A percentile compares a stretch with the other conserved stretches of the same genome.
Conservation (phyloP, 305 asterid genomes). For the Fraxinus xanthoxyloides region DNA sequence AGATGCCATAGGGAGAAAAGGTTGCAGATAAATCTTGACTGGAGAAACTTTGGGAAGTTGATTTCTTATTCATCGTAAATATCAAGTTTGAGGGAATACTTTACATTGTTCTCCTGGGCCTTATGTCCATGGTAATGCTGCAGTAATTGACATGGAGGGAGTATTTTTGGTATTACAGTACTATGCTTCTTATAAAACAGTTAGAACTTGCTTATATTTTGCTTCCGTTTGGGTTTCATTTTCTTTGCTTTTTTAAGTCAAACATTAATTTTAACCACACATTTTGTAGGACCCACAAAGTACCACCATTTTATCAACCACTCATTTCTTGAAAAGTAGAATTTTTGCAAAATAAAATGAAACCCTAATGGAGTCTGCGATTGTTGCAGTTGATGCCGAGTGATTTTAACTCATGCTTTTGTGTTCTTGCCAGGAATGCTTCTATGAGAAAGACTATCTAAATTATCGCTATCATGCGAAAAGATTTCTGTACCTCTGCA, state of each 20-base stretch:
- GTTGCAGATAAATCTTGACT: background rate
- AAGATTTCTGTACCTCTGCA: conserved; percentile 85
- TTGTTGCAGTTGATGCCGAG: background rate
- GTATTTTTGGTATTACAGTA: background rate
- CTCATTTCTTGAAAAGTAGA: background rate
- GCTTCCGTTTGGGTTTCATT: background rate
- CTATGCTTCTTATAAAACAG: background rate
- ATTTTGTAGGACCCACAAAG: background rate
- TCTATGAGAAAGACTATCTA: conserved; percentile 88
- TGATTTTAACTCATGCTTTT: conserved; percentile 14
- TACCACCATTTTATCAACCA: background rate
- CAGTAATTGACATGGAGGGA: background rate
- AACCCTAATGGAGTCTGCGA: background rate
- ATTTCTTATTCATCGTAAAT: background rate
- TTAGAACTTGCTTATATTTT: background rate
- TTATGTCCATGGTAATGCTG: background rate
- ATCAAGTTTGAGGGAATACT: background rate
- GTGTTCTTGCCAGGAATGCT: conserved; percentile 73
- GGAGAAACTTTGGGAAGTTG: background rate
- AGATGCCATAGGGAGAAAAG: background rate
- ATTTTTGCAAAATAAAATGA: background rate
- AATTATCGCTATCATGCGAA: conserved; percentile 94
- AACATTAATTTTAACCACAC: background rate
- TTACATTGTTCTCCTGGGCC: background rate
- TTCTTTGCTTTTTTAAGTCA: background rate